Evolutionary conservation across 768 basidiomycete genomes (phyloP).

Genomic region (Glaciozyma martinii): DNA sequence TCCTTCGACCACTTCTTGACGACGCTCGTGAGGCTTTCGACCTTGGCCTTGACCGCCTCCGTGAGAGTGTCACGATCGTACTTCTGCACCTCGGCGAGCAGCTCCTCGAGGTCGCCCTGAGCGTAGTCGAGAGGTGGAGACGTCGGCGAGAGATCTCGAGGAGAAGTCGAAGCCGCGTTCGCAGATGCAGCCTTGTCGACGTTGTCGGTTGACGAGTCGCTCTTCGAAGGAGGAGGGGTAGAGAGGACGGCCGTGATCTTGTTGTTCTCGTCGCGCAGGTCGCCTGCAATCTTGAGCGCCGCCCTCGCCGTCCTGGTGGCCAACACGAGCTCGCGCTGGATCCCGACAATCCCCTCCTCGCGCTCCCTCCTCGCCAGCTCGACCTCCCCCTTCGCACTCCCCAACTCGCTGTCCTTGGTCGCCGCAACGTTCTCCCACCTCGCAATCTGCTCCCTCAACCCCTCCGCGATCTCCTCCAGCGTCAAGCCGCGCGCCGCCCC

Average conservation of each 20-base stretch:
- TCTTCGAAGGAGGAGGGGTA: conserved; percentile 8
- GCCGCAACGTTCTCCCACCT: conserved; percentile 37
- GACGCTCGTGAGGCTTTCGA: conserved; percentile 51
- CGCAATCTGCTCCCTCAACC: conserved; percentile 58
- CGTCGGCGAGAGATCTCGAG: not conserved
- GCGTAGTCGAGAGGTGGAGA: conserved; percentile 19
- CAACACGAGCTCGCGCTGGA: conserved; percentile 18
- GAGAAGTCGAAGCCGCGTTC: conserved; percentile 1
- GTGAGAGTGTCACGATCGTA: conserved; percentile 80
- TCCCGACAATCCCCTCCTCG: conserved; percentile 19
- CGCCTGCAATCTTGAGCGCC: conserved; percentile 37
- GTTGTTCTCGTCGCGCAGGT: conserved; percentile 39
- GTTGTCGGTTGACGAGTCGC: conserved; percentile 7
- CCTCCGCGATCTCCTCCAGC: conserved; percentile 49
- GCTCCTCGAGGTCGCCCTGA: conserved; percentile 16
- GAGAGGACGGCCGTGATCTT: conserved; percentile 32
- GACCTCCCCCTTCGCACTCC: conserved; percentile 39
- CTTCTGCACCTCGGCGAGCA: conserved; percentile 30
- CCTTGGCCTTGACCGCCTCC: conserved; percentile 61
- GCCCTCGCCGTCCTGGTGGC: conserved; percentile 33
- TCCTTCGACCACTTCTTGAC: conserved; percentile 95
- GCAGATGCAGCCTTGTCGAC: conserved; percentile 13
- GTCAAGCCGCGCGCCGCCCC: conserved; percentile 46
- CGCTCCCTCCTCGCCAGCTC: conserved; percentile 9
- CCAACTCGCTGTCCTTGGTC: conserved; percentile 55